A percentile compares a stretch with the other conserved stretches of the same genome.
Evolutionary conservation across 768 basidiomycete species (phyloP).

Genomic region (Boletus rubropictus): DNA sequence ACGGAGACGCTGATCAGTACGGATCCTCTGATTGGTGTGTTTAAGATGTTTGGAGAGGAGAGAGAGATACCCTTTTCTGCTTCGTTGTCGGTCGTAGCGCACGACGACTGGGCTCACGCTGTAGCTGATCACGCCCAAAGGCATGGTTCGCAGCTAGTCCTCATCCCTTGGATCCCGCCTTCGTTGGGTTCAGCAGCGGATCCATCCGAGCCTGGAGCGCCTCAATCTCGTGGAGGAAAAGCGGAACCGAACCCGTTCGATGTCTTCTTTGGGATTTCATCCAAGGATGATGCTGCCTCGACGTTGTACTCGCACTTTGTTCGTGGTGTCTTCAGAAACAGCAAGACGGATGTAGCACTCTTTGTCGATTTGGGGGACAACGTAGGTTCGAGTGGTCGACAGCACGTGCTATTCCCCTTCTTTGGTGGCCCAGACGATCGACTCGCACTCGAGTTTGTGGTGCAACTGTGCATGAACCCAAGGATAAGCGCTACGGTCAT

Average conservation of each 20-base stretch:
- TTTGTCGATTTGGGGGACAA: slow-evolving; percentile 68
- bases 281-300: slow-evolving; percentile 44
- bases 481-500: slow-evolving; percentile 69
- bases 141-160: slow-evolving; percentile 61
- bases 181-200: slow-evolving; percentile 30
- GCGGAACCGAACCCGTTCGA: slow-evolving; percentile 64
- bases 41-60: slow-evolving; percentile 72
- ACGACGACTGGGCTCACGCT: slow-evolving; percentile 63
- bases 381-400: slow-evolving; percentile 25
- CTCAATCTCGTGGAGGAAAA: slow-evolving; percentile 10
- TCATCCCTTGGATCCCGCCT: slow-evolving; percentile 75
- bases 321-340: slow-evolving; percentile 70
- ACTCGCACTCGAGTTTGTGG: slow-evolving; percentile 70
- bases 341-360: slow-evolving; percentile 72
- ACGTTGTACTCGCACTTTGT: slow-evolving; percentile 78
- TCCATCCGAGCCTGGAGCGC: slow-evolving; percentile 23
- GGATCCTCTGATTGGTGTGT: slow-evolving; percentile 69
- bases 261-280: slow-evolving; percentile 58
- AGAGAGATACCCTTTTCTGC: slow-evolving; percentile 62
- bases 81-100: slow-evolving; percentile 69
- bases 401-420: slow-evolving; percentile 83
- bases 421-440: slow-evolving; percentile 95
- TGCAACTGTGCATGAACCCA: slow-evolving; percentile 67
- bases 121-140: slow-evolving; percentile 58
- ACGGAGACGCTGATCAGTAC: slow-evolving; percentile 62